Evolutionary conservation across 2,329 filamentous ascomycete genomes (phyloP), one percentile per base, ranked within the genome.

Genomic region (Colletotrichum tamarilloi): DNA sequence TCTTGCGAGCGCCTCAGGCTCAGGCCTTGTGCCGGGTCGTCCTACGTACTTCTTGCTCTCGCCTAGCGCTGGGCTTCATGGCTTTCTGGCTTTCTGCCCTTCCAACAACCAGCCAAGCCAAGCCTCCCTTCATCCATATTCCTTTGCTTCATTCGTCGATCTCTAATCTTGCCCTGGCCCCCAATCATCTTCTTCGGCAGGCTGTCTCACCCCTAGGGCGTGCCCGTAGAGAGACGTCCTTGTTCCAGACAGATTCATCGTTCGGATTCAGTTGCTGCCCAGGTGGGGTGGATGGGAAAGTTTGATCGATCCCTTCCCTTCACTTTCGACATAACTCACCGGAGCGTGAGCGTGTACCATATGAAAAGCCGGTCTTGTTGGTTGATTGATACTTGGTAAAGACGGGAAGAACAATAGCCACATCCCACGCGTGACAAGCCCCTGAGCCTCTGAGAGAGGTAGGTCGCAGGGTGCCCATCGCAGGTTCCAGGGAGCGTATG

Each of bases 171-270:
- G 56, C 30, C 55, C 62, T 35, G 30, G 38, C 30, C 30, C 35
- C 63, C 52, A 9, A 19, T 62, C 38, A 19, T 72, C 69, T 64
- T 58, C 59, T 52, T n/a, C 28, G 35, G 62, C 52, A 42, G 22
- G 38, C 53, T 46, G 32, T 53, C 24, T 53, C n/a, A 35, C 65
- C 24, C 68, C 65, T 53, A 28, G 55, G 55, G 66, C 42, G 46
- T 72, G 58, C n/a, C 9, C 53, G n/a, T 59, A 63, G 46, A 46
- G 22, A 22, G 46, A 26, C 59, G 16, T 64, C 42, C 46, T 46
- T 65, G 70, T 72, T 60, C 66, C 66, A 65, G 70, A 70, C 59
- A 72, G 32, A 69, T 73, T 69, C 59, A 26, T 73, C 65, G 38
- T 70, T 60, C 22, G 55, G 55, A 42, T 64, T 46, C 59, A 70